Percentiles rank a stretch among this genome's conserved stretches.
These are phyloP conservation scores for Ophiostoma triangulosporum DNA, from an alignment of 2,329 filamentous ascomycete genomes.

Conservation along the genomic window DNA sequence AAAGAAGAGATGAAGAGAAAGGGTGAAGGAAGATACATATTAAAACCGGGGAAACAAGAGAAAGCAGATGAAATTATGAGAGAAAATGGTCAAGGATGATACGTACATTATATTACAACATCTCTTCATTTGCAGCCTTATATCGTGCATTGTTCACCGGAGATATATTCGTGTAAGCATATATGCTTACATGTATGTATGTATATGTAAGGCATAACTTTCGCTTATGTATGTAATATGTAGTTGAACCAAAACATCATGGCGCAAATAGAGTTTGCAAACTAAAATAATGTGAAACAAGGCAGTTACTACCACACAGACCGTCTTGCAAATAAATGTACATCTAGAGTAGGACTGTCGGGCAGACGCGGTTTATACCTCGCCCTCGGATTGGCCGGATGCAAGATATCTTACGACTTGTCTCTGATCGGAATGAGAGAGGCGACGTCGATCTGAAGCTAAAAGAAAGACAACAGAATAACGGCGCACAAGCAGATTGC, in stretches of 20 bases:
- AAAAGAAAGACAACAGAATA: not conserved
- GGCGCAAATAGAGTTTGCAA: too few relatives aligned
- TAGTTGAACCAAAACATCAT: too few relatives aligned
- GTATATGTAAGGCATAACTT: too few relatives aligned
- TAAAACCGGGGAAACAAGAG: too few relatives aligned
- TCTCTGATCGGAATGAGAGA: not conserved
- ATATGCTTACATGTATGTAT: too few relatives aligned
- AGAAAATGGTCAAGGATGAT: too few relatives aligned
- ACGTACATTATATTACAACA: not conserved
- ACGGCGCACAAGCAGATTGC: not conserved
- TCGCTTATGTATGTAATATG: too few relatives aligned
- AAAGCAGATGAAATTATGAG: too few relatives aligned
- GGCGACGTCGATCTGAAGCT: too few relatives aligned
- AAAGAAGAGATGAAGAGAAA: not conserved
- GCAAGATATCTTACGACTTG: not conserved
- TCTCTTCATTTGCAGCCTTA: not conserved
- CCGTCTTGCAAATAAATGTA: not conserved
- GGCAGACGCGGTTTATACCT: not conserved
- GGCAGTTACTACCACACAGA: not conserved
- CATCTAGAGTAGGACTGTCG: not conserved
- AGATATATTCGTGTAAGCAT: too few relatives aligned
- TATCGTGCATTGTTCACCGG: too few relatives aligned
- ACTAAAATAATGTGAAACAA: not conserved
- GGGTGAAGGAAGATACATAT: too few relatives aligned
- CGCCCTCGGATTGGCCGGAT: not conserved